Conservation (phyloP, 192 early-diverging fungal species). For the Coemansia sp. region DNA sequence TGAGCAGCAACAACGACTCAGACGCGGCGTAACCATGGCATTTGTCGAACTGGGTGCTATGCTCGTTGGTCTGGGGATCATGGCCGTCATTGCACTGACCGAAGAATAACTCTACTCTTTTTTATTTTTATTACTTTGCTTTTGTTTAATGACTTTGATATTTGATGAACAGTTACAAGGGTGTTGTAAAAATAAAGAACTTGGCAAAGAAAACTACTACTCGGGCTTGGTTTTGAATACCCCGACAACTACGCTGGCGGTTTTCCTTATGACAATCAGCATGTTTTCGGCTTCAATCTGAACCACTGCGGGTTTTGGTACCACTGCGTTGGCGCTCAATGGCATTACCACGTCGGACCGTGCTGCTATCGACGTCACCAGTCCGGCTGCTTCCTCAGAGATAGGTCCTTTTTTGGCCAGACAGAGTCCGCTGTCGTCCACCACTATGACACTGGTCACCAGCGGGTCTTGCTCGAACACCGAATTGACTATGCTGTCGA, state of each 20-base stretch:
- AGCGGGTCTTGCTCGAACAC: slow-evolving; percentile 33
- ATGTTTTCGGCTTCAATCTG: slow-evolving; percentile 46
- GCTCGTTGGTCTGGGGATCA: slow-evolving; percentile 73
- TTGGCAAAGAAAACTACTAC: background rate
- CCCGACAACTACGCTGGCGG: slow-evolving; percentile 24
- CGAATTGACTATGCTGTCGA: slow-evolving; percentile 25
- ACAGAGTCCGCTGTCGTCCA: slow-evolving; percentile 49
- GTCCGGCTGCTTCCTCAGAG: slow-evolving; percentile 41
- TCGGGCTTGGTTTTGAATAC: slow-evolving; percentile 26
- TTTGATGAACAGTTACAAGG: background rate
- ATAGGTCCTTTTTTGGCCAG: slow-evolving; percentile 30
- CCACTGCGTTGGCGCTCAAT: background rate
- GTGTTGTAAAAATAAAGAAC: background rate
- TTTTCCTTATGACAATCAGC: slow-evolving; percentile 27
- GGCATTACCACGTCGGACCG: slow-evolving; percentile 25
- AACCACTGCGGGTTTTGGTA: slow-evolving; percentile 21
- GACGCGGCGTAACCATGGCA: slow-evolving; percentile 39
- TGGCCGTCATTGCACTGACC: slow-evolving; percentile 74
- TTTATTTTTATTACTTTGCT: background rate
- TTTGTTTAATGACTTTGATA: background rate
- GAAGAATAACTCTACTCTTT: slow-evolving; percentile 47
- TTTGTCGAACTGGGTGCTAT: slow-evolving; percentile 67
- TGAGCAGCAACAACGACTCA: slow-evolving; percentile 13
- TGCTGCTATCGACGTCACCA: slow-evolving; percentile 37
- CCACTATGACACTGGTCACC: slow-evolving; percentile 36